Conservation (phyloP, 305 asterid species). For the Coffea humblotiana region DNA sequence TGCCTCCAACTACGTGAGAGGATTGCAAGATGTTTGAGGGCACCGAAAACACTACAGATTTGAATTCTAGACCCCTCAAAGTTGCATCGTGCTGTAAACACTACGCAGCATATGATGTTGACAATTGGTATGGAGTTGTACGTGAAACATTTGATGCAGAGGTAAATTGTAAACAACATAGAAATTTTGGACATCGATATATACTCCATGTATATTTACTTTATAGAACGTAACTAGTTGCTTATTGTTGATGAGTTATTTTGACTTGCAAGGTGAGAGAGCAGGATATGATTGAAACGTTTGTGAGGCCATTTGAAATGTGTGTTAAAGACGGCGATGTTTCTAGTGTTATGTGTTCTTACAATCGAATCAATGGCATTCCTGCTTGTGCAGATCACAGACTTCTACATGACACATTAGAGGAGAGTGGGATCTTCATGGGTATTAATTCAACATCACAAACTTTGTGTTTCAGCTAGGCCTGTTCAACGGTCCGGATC, state of each 20-base stretch:
- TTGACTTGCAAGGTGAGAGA: neutral
- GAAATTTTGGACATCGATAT: too few species aligned
- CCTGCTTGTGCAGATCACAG: neutral
- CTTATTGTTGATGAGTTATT: too few species aligned
- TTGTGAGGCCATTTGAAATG: neutral
- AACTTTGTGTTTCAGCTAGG: too few species aligned
- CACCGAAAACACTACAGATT: neutral
- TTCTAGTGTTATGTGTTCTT: neutral
- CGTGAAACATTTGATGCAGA: neutral
- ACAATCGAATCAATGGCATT: neutral
- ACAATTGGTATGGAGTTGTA: neutral
- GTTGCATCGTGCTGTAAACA: neutral
- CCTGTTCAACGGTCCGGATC: too few species aligned
- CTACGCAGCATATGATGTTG: neutral
- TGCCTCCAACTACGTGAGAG: conserved; percentile 38
- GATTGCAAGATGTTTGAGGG: conserved; percentile 39
- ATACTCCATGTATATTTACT: too few species aligned
- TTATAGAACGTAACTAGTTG: neutral
- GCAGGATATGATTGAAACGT: neutral
- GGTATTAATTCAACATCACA: neutral
- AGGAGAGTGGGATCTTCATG: neutral
- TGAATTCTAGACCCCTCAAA: neutral
- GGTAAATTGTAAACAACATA: too few species aligned
- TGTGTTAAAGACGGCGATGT: neutral
- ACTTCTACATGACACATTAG: neutral